Base-by-base conservation (phyloP, 2,329 filamentous ascomycete species). In the Diaporthe sp. region DNA sequence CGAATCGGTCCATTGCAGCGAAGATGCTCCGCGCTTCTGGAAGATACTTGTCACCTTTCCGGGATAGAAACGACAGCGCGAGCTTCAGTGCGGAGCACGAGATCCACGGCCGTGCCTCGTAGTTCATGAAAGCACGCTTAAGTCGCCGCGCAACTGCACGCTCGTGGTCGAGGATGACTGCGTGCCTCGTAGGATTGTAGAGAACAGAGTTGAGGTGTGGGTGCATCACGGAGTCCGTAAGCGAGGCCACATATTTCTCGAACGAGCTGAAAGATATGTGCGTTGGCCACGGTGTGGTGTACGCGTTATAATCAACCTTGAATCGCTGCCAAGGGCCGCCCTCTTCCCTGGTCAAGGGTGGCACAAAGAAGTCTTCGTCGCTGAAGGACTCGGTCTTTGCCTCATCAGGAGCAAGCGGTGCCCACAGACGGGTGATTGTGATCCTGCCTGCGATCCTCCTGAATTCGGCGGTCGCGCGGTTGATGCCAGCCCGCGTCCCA, bases 21-120 rank as follows among this genome's bases (percentile, higher is more conserved):
- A 88, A 82, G 6, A 90, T 81, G 9, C 76, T 75, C 9, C 81
- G 79, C 57, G 79, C 79, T 9, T 82, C 78, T 1, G 79, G 75
- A 31, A 81, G 77, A 65, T 78, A 78, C 2, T 77, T 72, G 62
- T 79, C 79, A 42, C 83, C 83, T 19, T 74, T 75, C 5, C 69
- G 65, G 51, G 78, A 79, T 76, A 88, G 84, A 78, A 85, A 88
- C 0, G 80, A 81, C 53, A 90, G 81, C 6, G 87, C 87, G 78
- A 84, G 80, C 77, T 87, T 88, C 69, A 89, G 81, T 1, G 85
- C 82, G 0, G 83, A 76, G 8, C 81, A 80, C 0, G 87, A 86
- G 22, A 88, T 81, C 61, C 80, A 83, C 2, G 79, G 62, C 22
- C 78, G 79, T 0, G 85, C 80, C 1, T 79, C 77, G 0, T 82